Base-by-base conservation (phyloP, 1,284 basidiomycete species). In the Rugosomyces carneus region DNA sequence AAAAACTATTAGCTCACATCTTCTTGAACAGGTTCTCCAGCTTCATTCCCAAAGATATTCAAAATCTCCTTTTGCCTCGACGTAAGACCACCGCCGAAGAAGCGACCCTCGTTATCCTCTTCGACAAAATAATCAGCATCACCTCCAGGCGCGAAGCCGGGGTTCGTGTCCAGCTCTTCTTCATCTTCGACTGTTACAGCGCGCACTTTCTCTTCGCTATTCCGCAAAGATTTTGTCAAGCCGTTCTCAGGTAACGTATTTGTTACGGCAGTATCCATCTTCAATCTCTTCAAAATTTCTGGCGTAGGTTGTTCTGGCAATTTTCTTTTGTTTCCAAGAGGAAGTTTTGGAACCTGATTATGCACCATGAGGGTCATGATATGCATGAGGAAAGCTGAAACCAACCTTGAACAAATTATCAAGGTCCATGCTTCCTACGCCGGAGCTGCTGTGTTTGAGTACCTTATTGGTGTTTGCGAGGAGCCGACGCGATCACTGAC, bases 31-130 rank as follows among this genome's bases (percentile, higher is more conserved):
- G 77, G 81, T 41, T 83, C 76, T 19, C 70, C 74, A 21, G 73
- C 78, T 7, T 80, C 81, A 45, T 74, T 74, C 53, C 92, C 93
- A 61, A 97, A 93, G 50, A 96, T 93, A 53, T 89, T 91, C 45
- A 91, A 58, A 44, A 95, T 88, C 42, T 91, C 84, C 61, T 94
- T 93, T 68, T 97, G 93, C 60, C 93, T 86, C 24, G 75, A 75
- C 2, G 91, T 94, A 48, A 96, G 69, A 0, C 93, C 93, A 2
- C 93, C 91, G 23, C 93, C 93, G 60, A 88, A 96, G 70, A 96
- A 95, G 10, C 93, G 74, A 0, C 93, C 93, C 54, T 94, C 92
- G 20, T 86, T 89, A 58, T 95, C 93, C 61, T 94, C 92, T 56
- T 93, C 93, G 0, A 63, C 78, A 58, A 88, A 93, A 60, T 93